Evolutionary conservation across 2,329 filamentous ascomycete species (phyloP).

Genomic region (Fusarium succisae): DNA sequence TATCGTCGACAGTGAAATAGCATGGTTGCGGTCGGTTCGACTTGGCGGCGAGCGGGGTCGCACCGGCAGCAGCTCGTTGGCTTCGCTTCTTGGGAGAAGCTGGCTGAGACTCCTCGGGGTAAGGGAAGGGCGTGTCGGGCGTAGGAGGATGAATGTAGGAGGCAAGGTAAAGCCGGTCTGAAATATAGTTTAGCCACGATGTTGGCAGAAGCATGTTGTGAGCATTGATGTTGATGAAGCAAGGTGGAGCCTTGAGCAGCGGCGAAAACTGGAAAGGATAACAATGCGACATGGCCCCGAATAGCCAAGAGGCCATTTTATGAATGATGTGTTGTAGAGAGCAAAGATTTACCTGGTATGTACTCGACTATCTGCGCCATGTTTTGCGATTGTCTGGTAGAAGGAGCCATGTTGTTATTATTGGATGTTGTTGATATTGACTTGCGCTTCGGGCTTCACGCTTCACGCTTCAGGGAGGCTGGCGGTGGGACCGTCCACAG

Average conservation of each 20-base stretch:
- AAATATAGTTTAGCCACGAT: slow-evolving; percentile 43
- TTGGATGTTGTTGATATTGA: slow-evolving; percentile 26
- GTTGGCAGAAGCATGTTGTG: slow-evolving; percentile 22
- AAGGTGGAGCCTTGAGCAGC: slow-evolving; percentile 16
- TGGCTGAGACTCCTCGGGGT: slow-evolving; percentile 72
- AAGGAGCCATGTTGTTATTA: slow-evolving; percentile 59
- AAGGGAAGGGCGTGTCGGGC: slow-evolving; percentile 86
- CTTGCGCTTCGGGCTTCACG: slow-evolving; percentile 37
- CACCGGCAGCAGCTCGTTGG: slow-evolving; percentile 67
- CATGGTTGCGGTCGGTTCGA: slow-evolving; percentile 68
- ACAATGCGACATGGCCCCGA: slow-evolving; percentile 46
- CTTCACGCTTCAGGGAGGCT: slow-evolving; percentile 31
- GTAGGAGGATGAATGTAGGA: slow-evolving; percentile 87
- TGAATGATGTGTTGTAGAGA: slow-evolving; percentile 6
- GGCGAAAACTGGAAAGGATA: slow-evolving; percentile 34
- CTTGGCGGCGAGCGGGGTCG: slow-evolving; percentile 43
- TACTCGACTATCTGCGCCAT: slow-evolving; percentile 95
- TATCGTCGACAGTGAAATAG: slow-evolving; percentile 96
- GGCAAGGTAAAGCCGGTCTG: slow-evolving; percentile 94
- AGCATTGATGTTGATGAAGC: slow-evolving; percentile 13
- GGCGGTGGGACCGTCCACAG: slow-evolving; percentile 14
- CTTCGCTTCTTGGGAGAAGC: slow-evolving; percentile 50
- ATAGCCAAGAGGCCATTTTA: slow-evolving; percentile 20
- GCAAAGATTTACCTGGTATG: slow-evolving; percentile 77
- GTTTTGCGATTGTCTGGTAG: slow-evolving; percentile 62